Evolutionary conservation across 2,329 filamentous ascomycete genomes (phyloP), one percentile per base, ranked within the genome.

Genomic region (Nigrospora sphaerica): DNA sequence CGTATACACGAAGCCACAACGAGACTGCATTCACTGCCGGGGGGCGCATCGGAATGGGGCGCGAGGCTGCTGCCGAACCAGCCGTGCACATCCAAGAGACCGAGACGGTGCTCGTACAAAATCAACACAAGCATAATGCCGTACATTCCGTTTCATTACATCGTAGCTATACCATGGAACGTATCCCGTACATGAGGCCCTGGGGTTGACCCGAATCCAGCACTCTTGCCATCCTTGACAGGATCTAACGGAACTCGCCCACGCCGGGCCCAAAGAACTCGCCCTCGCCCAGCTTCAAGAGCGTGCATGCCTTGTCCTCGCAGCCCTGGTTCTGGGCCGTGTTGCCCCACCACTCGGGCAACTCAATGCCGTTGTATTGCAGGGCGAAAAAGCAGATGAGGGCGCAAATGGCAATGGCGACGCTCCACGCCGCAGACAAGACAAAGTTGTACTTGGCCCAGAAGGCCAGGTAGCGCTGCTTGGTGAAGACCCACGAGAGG

Each of bases 261-360:
- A 37, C 42, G 23, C 42, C 42, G 4, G 57, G 54, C 4, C 62
- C 61, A 46, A 64, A 65, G 40, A 64, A 63, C 34, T 61, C 61
- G 12, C 56, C 45, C 23, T 59, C 54, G 3, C 61, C 58, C 53
- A 65, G 58, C 19, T 52, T 33, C 32, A 60, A 18, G 61, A 62
- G 62, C 2, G 62, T 56, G 3, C 55, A 48, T 1, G 61, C 61
- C 18, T 55, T 53, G 12, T 58, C 55, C 44, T 65, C 62, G 1
- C 61, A 62, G 0, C 61, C 63, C 39, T 64, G 60, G 38, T 60
- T 54, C 60, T 61, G 61, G 49, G 65, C 62, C 17, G 54, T 58
- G 53, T 76, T 76, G 36, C 73, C 73, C 73, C 73, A 76, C 73
- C 73, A 77, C 13, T 44, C 28, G 18, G 49, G 32, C 11, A 58